Percentiles rank a stretch among this genome's conserved stretches.
These are phyloP conservation scores for Begonia loranthoides DNA, from an alignment of 306 rosid species.

Conservation along the genomic window DNA sequence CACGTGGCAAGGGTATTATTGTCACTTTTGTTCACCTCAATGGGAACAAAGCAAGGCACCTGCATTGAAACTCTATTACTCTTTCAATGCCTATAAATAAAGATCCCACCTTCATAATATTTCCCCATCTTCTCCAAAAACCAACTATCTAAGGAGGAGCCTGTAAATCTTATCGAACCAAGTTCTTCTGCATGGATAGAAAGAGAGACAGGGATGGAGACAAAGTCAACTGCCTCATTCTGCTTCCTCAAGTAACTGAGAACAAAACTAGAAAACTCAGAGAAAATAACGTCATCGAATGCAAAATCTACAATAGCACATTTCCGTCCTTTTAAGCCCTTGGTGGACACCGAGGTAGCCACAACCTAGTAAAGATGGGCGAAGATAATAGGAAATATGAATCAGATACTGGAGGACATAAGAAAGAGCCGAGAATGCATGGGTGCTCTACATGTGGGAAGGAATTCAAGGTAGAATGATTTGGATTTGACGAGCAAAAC, in stretches of 20 bases:
- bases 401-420: conserved; percentile 3
- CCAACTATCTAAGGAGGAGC: too few relatives aligned
- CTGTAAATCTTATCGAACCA: not conserved
- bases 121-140: too few relatives aligned
- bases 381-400: conserved; percentile 8
- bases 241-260: conserved; percentile 21
- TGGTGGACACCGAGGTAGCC: conserved; percentile 91
- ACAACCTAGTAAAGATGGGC: conserved; percentile 26
- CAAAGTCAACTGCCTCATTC: conserved; percentile 25
- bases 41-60: too few relatives aligned
- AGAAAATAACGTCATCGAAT: conserved; percentile 25
- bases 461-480: conserved; percentile 48
- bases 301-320: conserved; percentile 70
- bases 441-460: conserved; percentile 58
- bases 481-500: too few relatives aligned
- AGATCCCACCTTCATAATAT: too few relatives aligned
- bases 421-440: conserved; percentile 26
- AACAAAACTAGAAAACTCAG: not conserved
- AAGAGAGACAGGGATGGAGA: conserved; percentile 36
- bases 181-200: conserved; percentile 10
- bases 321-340: conserved; percentile 81
- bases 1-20: too few relatives aligned
- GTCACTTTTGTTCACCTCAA: too few relatives aligned
- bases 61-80: too few relatives aligned
- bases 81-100: too few relatives aligned